These are phyloP conservation scores for Penicillium silybi DNA, from an alignment of 495 filamentous ascomycete genomes.

Conservation along the genomic window DNA sequence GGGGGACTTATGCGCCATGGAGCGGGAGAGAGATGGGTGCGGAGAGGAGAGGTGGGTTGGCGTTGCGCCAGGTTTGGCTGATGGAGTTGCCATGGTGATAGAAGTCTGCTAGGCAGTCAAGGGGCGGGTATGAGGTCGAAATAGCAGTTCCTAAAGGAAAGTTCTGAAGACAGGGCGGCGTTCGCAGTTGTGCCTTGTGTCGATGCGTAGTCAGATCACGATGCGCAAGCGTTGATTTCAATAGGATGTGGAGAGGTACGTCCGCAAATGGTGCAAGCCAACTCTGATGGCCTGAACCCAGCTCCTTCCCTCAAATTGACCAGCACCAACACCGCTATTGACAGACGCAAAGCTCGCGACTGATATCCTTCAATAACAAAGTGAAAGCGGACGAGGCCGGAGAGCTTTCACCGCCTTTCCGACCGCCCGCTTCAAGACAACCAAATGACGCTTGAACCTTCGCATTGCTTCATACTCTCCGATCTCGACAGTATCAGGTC, in stretches of 20 bases:
- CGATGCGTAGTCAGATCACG: constrained; percentile 7
- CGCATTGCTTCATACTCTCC: not conserved
- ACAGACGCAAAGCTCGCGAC: constrained; percentile 4
- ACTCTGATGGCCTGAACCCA: not conserved
- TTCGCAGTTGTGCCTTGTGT: constrained; percentile 1
- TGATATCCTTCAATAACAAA: constrained; percentile 1
- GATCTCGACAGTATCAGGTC: not conserved
- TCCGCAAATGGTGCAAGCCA: not conserved
- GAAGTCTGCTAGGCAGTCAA: not conserved
- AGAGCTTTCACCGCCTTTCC: constrained; percentile 7
- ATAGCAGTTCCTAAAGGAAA: constrained; percentile 1
- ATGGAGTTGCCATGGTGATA: constrained; percentile 41
- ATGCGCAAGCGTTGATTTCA: not conserved
- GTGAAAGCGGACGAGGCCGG: not conserved
- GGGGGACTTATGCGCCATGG: constrained; percentile 43
- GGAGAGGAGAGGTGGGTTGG: constrained; percentile 47
- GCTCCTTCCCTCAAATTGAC: constrained; percentile 5
- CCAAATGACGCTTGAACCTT: constrained; percentile 7
- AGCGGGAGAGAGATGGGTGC: constrained; percentile 37
- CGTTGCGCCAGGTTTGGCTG: constrained; percentile 43
- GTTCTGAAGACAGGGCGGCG: not conserved
- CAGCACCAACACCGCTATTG: constrained; percentile 10
- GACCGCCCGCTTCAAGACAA: constrained; percentile 20
- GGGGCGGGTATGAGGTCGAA: not conserved
- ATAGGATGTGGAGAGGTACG: not conserved